These are phyloP conservation scores for Fusarium xylarioides DNA, from an alignment of 2,329 filamentous ascomycete species.

Conservation along the genomic window DNA sequence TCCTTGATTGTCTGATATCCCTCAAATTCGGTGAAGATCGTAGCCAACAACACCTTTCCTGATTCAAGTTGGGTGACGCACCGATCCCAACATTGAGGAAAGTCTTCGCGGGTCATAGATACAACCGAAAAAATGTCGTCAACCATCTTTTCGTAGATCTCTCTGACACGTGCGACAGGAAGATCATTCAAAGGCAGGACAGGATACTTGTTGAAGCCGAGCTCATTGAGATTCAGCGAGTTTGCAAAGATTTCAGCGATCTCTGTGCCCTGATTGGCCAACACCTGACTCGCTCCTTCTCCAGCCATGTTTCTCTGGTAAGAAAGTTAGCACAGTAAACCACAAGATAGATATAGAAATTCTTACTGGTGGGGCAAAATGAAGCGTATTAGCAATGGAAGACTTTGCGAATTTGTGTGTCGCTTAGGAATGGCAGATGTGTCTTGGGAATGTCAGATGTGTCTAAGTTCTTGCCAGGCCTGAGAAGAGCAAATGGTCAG, in stretches of 20 bases:
- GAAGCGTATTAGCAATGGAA: neutral
- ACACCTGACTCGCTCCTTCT: neutral
- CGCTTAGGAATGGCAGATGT: neutral
- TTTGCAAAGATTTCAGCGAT: neutral
- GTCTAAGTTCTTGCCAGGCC: accelerated
- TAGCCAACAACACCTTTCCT: neutral
- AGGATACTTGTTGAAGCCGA: neutral
- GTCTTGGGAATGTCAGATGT: neutral
- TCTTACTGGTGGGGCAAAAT: accelerated
- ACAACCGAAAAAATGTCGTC: neutral
- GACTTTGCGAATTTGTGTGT: accelerated
- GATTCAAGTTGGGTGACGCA: neutral
- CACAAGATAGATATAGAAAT: neutral
- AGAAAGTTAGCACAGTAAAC: accelerated
- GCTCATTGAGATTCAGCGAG: neutral
- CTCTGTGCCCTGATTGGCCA: neutral
- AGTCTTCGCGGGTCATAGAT: neutral
- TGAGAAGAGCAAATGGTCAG: neutral
- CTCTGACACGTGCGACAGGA: neutral
- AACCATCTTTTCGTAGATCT: neutral
- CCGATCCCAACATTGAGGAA: neutral
- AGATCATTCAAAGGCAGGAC: accelerated
- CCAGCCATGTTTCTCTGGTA: neutral
- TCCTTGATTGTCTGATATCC: neutral
- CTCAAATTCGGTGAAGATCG: neutral